Percentiles rank a stretch among this genome's conserved stretches.
Evolutionary conservation across 139 green algal genomes (phyloP).

Genomic region (Desmodesmus armatus): DNA sequence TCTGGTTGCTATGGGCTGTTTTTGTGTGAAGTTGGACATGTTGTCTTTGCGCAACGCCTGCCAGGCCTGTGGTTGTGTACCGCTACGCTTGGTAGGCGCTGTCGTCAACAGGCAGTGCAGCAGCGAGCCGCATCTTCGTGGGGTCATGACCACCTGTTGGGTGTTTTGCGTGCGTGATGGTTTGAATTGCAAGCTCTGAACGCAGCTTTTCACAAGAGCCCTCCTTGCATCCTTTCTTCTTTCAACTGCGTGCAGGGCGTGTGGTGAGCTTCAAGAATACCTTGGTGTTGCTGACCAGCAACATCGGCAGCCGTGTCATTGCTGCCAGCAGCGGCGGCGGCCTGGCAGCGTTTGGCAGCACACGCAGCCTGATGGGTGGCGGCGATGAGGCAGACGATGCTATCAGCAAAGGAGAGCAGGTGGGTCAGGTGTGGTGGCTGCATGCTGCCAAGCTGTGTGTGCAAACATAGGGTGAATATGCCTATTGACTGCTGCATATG

Average conservation of each 20-base stretch:
- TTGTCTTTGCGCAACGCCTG: too few species aligned
- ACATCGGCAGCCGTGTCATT: conserved; percentile 91
- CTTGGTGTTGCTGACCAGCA: conserved; percentile 93
- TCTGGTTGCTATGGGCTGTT: background rate
- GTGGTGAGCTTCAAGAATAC: conserved; percentile 95
- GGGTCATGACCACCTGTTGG: too few species aligned
- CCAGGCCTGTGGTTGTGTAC: too few species aligned
- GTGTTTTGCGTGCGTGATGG: background rate
- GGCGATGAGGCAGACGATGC: conserved; percentile 25
- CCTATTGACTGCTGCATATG: too few species aligned
- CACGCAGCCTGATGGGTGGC: background rate
- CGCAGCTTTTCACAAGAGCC: background rate
- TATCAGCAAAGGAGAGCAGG: background rate
- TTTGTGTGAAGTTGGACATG: too few species aligned
- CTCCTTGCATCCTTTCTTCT: background rate
- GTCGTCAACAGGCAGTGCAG: too few species aligned
- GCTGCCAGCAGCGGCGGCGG: conserved; percentile 24
- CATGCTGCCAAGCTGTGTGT: background rate
- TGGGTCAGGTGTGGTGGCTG: background rate
- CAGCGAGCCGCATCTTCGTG: too few species aligned
- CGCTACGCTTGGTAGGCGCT: too few species aligned
- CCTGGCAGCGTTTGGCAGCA: conserved; percentile 15
- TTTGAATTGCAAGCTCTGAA: too few species aligned
- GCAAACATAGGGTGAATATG: background rate
- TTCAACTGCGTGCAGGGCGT: conserved; percentile 74